Base-by-base conservation (phyloP, 495 filamentous ascomycete species). In the Trichoderma virens region DNA sequence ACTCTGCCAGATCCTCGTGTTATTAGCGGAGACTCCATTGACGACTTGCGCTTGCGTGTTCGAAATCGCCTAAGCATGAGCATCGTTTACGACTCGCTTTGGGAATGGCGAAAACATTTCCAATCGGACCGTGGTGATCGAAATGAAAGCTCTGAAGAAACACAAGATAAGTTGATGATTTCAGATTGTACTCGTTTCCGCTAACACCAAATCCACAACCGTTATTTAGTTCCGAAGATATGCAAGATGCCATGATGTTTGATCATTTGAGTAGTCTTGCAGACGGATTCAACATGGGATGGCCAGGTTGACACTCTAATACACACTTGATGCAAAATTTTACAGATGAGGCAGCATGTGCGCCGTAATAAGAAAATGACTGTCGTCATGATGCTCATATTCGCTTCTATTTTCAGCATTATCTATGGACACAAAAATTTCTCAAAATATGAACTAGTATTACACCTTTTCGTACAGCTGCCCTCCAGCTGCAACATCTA, bases 401-500 rank as follows among this genome's bases (percentile, higher is more conserved):
- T 16, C 20, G n/a, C 18, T 23, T 5, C 0, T 25, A 47, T 47
- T 25, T 25, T 47, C 18, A 18, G 16, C 23, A 16, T 13, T 0
- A 30, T 56, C 23, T 30, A 61, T 61, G 23, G 28, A 60, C 1
- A 7, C 59, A 60, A 14, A 2, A 27, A 31, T 60, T n/a, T 18
- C 6, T n/a, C 18, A 13, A 11, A 27, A 35, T 2, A 20, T 18
- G 9, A 38, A 14, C 18, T 39, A 25, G 30, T 5, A 38, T 41
- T n/a, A 61, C 3, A 61, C 60, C 20, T 20, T 61, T 9, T 35
- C 31, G 28, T 61, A 61, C 28, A 61, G 18, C n/a, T 41, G 31
- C 16, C 60, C 60, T n/a, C 60, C 69, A 56, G 69, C 69, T 5
- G 51, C 31, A 11, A 28, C 41, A 56, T 71, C 69, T 63, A 71